phyloP scores from a whole-genome alignment of 257 asterid species.

The Solanum pennellii region DNA sequence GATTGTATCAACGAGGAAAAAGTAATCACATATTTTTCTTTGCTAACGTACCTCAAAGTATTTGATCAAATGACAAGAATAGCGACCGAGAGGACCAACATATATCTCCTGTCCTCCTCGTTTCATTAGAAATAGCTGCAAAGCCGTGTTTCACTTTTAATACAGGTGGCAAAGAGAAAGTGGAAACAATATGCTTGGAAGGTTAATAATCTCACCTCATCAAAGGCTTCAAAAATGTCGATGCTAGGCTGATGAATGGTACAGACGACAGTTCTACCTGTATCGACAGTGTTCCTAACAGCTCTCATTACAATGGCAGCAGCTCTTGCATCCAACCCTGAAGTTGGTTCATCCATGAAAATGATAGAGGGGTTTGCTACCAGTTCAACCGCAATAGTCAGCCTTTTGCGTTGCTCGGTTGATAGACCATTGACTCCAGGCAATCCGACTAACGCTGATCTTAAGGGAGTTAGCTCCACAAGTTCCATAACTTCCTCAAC shows the following conservation, averaged over 20 bases:
- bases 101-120: slow-evolving; percentile 68
- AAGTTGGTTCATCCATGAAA: slow-evolving; percentile 68
- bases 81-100: slow-evolving; percentile 48
- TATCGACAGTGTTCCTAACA: slow-evolving; percentile 54
- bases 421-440: slow-evolving; percentile 57
- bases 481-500: slow-evolving; percentile 52
- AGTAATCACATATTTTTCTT: too few species aligned
- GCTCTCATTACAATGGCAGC: slow-evolving; percentile 66
- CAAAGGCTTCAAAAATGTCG: slow-evolving; percentile 60
- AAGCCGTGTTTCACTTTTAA: neutral
- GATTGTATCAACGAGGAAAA: too few species aligned
- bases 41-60: slow-evolving; percentile 21
- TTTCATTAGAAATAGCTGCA: slow-evolving; percentile 44
- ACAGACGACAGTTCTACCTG: slow-evolving; percentile 30
- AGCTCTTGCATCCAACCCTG: slow-evolving; percentile 63
- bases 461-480: slow-evolving; percentile 37
- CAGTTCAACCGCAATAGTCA: slow-evolving; percentile 56
- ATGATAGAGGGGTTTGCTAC: slow-evolving; percentile 61
- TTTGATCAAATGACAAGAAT: slow-evolving; percentile 28
- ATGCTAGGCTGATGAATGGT: slow-evolving; percentile 43
- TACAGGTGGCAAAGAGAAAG: too few species aligned
- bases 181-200: too few species aligned
- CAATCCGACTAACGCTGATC: slow-evolving; percentile 46
- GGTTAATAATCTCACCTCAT: slow-evolving; percentile 23
- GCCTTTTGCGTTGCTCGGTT: slow-evolving; percentile 61